A percentile compares a stretch with the other conserved stretches of the same genome.
Evolutionary conservation across 2,329 filamentous ascomycete genomes (phyloP).

Genomic region (Stagonosporopsis tanaceti): DNA sequence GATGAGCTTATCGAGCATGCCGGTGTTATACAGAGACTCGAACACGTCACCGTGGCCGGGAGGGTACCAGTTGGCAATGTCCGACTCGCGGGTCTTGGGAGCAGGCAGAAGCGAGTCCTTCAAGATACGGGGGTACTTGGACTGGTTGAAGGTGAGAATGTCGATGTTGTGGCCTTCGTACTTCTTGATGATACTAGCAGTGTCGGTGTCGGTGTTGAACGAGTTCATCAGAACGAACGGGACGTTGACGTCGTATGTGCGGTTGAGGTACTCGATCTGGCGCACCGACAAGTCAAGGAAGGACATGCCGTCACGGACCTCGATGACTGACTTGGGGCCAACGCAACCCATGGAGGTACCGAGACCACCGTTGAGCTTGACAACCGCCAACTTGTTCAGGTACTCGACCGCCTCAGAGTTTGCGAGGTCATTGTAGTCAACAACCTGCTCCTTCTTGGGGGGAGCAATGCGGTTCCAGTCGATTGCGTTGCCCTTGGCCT

Average conservation of each 20-base stretch:
- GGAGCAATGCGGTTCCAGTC: conserved; percentile 98
- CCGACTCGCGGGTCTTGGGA: conserved; percentile 85
- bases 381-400: conserved; percentile 95
- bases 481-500: conserved; percentile 95
- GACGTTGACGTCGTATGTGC: conserved; percentile 95
- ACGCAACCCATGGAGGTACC: conserved; percentile 99
- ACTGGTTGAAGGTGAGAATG: conserved; percentile 99
- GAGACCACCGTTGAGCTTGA: conserved; percentile 99
- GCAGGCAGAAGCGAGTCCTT: conserved; percentile 98
- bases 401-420: conserved; percentile 92
- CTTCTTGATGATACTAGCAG: conserved; percentile 99
- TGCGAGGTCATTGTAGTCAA: conserved; percentile 89
- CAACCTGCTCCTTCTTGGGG: conserved; percentile 90
- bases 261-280: conserved; percentile 99
- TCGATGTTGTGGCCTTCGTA: conserved; percentile 99
- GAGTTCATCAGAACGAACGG: conserved; percentile 99
- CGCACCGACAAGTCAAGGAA: conserved; percentile 98
- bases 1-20: conserved; percentile 94
- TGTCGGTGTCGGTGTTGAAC: conserved; percentile 99
- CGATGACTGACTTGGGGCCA: conserved; percentile 98
- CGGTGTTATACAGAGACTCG: conserved; percentile 99
- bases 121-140: conserved; percentile 94
- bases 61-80: conserved; percentile 97
- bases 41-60: conserved; percentile 99
- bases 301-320: conserved; percentile 99